phyloP scores from a whole-genome alignment of 108 stramenopile species.

The Craspedostauros australis region DNA sequence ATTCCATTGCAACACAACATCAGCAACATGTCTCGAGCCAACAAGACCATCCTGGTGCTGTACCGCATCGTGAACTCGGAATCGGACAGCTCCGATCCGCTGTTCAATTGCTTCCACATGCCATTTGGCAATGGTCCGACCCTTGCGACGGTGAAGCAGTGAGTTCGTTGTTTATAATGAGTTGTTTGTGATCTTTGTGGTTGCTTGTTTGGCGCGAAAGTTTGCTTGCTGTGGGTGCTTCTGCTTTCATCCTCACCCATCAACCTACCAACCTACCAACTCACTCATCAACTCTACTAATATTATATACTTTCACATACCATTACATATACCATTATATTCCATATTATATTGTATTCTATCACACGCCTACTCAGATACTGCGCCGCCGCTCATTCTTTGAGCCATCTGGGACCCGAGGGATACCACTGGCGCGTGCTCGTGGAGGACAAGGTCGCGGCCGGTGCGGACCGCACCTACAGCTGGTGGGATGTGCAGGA shows the following conservation, averaged over 20 bases:
- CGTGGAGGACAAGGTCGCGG: slow-evolving; percentile 61
- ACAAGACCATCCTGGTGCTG: slow-evolving; percentile 28
- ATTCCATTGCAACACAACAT: too few species aligned
- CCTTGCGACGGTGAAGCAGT: slow-evolving; percentile 58
- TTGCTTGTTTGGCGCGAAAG: not conserved
- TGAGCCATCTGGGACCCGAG: slow-evolving; percentile 57
- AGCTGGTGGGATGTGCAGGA: slow-evolving; percentile 91
- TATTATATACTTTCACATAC: not conserved
- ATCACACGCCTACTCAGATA: slow-evolving; percentile 14
- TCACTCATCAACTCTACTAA: not conserved
- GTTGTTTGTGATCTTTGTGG: not conserved
- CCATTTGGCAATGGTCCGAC: slow-evolving; percentile 52
- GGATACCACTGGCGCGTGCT: slow-evolving; percentile 84
- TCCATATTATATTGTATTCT: not conserved
- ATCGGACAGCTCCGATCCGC: slow-evolving; percentile 21
- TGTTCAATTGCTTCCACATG: slow-evolving; percentile 72
- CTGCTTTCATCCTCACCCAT: not conserved
- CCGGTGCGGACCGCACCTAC: slow-evolving; percentile 22
- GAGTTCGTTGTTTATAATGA: slow-evolving; percentile 6
- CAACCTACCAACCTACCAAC: not conserved
- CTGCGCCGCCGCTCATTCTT: slow-evolving; percentile 43
- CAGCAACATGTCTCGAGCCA: too few species aligned
- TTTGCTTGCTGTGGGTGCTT: not conserved
- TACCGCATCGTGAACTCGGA: slow-evolving; percentile 47
- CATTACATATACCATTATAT: not conserved